Base-by-base conservation (phyloP, 768 basidiomycete genomes). In the Serendipita sp. region DNA sequence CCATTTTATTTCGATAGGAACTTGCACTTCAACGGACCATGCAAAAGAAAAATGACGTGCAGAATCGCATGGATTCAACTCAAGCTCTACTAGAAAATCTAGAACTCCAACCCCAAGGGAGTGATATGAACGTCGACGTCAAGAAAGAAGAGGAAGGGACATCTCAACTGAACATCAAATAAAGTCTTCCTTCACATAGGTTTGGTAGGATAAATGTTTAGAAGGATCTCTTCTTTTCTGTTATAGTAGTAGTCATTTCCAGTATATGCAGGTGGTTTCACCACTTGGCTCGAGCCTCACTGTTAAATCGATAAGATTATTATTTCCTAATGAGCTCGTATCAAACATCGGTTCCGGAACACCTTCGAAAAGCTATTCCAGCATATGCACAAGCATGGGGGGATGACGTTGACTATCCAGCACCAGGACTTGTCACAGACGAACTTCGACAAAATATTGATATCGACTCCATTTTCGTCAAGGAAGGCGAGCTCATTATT, bases 381-480 rank as follows among this genome's bases (percentile, higher is more conserved):
- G 56, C 18, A 11, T 60, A 60, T 37, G 56, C 56, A 60, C 4
- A 32, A 30, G 34, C 24, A 24, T 60, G 56, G 56, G 56, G 56
- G 10, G 28, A 30, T n/a, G 35, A 60, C 10, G 56, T 60, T 10
- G 11, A 60, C 28, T 60, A 60, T 60, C 56, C 56, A 28, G 56
- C 56, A 10, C 56, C 56, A 10, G 56, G 56, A 24, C 7, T 60
- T 8, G 34, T 60, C 28, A 60, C 56, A n/a, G 28, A 30, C 24
- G 56, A 60, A 28, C 56, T 60, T 10, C 24, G 24, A 24, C 56
- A 60, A 60, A 60, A 60, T 2, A 35, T 60, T 60, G 56, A 24
- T 37, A 24, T 60, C 56, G 56, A 60, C 34, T 60, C 56, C 8
- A 60, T 60, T 35, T 60, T 60, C 35, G n/a, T 60, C 56, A 60